Evolutionary conservation across 441 rosid species (phyloP), one percentile per base, ranked within the genome.

Genomic region (Aleurites moluccanus): DNA sequence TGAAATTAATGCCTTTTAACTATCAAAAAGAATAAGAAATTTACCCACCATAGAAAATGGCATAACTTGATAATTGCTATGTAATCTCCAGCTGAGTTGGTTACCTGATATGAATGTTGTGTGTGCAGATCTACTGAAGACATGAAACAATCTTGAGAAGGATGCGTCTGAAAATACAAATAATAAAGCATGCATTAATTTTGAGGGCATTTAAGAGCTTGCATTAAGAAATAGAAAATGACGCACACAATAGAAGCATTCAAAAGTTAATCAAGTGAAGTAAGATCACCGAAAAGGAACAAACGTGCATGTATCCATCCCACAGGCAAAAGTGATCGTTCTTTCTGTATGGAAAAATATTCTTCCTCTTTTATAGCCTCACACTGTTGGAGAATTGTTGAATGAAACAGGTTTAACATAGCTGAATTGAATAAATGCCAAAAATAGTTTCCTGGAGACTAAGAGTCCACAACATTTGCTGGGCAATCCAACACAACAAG

Each of bases 91-190:
- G 67, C 33, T 50, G 47, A 76, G 64, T 63, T 18, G 14, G 65
- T 67, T 88, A 90, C 98, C 96, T 91, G 98, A 83, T 94, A 92
- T 5, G 98, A 89, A 86, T 84, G 89, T 67, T 92, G 98, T 49
- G 98, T 94, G 79, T 94, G 98, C 84, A 94, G 86, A 84, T 94
- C 98, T 61, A 90, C 79, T 4, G 97, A 90, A 77, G 98, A 94
- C 96, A 92, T 84, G 85, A 90, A 90, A 79, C 95, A 90, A 77
- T 86, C 82, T 78, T 90, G 95, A 78, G 95, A 85, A 66, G 95
- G 92, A 85, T 94, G 98, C 53, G 96, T 94, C 98, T 93, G 91
- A 70, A 80, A 82, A 85, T 8, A 65, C 27, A 79, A 11, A 60
- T 33, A 79, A 73, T 38, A 77, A 70, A 71, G 16, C 0, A 72